These are phyloP conservation scores for Hordeum marinum DNA, from an alignment of 176 grass and related monocot species.

Conservation along the genomic window DNA sequence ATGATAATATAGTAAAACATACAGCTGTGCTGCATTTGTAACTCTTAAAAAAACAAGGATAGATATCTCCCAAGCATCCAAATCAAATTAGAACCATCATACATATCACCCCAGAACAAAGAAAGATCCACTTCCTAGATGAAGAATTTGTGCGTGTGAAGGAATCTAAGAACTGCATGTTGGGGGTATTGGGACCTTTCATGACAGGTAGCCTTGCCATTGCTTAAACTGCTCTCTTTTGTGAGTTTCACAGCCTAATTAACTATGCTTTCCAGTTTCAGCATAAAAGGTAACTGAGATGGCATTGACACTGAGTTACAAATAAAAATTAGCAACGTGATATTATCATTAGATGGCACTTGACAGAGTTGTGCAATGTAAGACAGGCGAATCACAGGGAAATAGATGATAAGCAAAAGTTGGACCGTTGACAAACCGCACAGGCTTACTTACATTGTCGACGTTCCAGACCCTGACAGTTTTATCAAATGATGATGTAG, in stretches of 20 bases:
- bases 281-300: neutral
- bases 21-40: neutral
- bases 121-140: constrained; percentile 7
- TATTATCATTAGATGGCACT: neutral
- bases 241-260: constrained; percentile 1
- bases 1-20: neutral
- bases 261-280: neutral
- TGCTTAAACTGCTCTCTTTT: neutral
- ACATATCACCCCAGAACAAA: neutral
- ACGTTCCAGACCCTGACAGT: constrained; percentile 88
- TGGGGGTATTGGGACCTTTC: neutral
- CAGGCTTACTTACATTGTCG: constrained; percentile 64
- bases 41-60: neutral
- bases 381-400: neutral
- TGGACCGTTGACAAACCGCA: constrained; percentile 25
- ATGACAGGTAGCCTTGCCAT: neutral
- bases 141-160: neutral
- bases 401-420: neutral
- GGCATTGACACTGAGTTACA: neutral
- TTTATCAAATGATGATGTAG: constrained; percentile 95
- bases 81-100: constrained; percentile 3
- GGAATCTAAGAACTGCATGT: neutral
- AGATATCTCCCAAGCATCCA: neutral
- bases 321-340: neutral
- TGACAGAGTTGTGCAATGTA: neutral